Percentiles rank a stretch among this genome's conserved stretches.
These are phyloP conservation scores for Daldinia childiae DNA, from an alignment of 495 filamentous ascomycete genomes.

Conservation along the genomic window DNA sequence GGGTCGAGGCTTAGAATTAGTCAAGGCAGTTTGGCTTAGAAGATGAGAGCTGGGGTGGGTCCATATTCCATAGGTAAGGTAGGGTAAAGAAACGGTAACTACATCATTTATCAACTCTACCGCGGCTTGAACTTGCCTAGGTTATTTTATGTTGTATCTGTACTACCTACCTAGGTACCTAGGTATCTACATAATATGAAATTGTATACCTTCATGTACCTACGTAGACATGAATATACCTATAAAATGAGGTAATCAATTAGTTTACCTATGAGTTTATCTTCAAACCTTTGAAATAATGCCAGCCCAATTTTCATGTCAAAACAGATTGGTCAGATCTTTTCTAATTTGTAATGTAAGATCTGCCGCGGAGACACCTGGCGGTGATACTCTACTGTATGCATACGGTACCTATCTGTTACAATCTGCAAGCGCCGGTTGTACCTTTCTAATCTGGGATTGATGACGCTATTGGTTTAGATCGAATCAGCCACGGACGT, in stretches of 20 bases:
- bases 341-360: constrained; percentile 8
- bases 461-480: constrained; percentile 19
- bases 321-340: constrained; percentile 10
- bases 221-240: neutral
- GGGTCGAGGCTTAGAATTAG: constrained; percentile 1
- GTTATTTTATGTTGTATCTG: neutral
- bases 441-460: constrained; percentile 20
- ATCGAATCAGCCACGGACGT: constrained; percentile 26
- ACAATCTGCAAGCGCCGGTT: constrained; percentile 29
- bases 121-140: too few relatives aligned
- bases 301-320: neutral
- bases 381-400: constrained; percentile 4
- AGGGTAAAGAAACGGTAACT: neutral
- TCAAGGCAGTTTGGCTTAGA: neutral
- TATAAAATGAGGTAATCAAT: neutral
- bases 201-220: neutral
- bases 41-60: neutral
- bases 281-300: neutral
- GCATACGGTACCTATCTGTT: constrained; percentile 5
- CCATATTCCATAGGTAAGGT: too few relatives aligned
- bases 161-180: neutral
- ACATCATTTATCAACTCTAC: neutral
- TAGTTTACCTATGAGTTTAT: too few relatives aligned
- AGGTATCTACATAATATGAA: neutral
- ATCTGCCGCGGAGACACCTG: constrained; percentile 9